Evolutionary conservation across 345 rosid genomes (phyloP), one percentile per base, ranked within the genome.

Genomic region (Abelmoschus esculentus): DNA sequence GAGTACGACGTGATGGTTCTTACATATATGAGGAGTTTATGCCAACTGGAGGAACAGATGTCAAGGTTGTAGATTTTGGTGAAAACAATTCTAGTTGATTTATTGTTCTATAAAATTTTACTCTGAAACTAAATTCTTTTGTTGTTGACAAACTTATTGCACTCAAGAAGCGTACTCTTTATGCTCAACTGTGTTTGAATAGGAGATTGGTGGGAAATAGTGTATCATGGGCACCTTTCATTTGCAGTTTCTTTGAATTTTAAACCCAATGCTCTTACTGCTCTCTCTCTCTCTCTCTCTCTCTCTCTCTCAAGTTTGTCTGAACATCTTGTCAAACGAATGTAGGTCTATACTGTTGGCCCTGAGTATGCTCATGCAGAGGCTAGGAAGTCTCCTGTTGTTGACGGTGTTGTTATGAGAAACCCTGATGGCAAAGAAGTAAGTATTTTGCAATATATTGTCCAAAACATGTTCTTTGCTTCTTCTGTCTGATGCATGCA

Each of bases 11-110:
- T 72, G 99, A 86, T 82, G 92, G 98, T 66, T 90, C 99, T 67
- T 96, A 90, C 78, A 92, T 96, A 80, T 96, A 92, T 18, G 99
- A 96, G 85, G 99, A 92, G 84, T 92, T 96, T 80, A 81, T 96
- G 99, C 99, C 99, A 61, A 96, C 98, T 4, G 98, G 97, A 67
- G 98, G 99, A 81, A 96, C 99, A 55, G 98, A 96, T 86, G 99
- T 96, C 76, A 96, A 96, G 97, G 99, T 95, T 77, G 62, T 53
- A 42, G 50, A 32, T n/a, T 71, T 70, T 57, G 69, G 59, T 1
- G 31, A 54, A 17, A 36, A 22, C 12, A 54, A 59, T 14, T 38
- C 3, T 17, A 18, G 17, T 52, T 64, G 8, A 19, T 73, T 62
- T 36, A 14, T 76, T 36, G 18, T 58, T 31, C 29, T 46, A 32